Base-by-base conservation (phyloP, 139 green algal genomes). In the Zygnema cylindricum region DNA sequence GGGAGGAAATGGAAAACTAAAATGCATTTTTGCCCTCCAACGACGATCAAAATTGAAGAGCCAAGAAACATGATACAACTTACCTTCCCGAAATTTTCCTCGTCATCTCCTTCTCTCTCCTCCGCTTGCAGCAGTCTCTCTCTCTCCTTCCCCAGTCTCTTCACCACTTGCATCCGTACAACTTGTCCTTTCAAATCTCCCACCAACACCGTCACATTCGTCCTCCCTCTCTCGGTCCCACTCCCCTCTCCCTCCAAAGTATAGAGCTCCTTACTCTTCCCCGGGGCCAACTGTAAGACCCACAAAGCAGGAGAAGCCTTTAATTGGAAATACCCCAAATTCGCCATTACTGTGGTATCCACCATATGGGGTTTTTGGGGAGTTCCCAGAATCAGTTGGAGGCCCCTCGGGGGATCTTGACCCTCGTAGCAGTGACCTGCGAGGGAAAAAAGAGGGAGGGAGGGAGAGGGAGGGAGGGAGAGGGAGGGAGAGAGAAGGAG, bases 321-420 rank as follows among this genome's bases (percentile, higher is more conserved):
- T 36, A 99, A 94, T 94, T 99, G 97, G 91, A 99, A 99, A 94
- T 99, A 99, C 38, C 97, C 97, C 76, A 99, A 92, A 93, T 98
- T 99, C 69, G 93, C 92, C 97, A 99, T 99, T 41, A 99, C 96
- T 39, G 98, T 90, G 0, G 97, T 99, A 92, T 99, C 97, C 54
- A 95, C 92, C 39, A 95, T 0, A 55, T 93, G 33, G 0, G 32
- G 43, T 40, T 25, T 54, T 1, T 69, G 43, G 2, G 40, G 77
- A 0, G 89, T 95, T 36, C 95, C 95, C 69, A 99, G 92, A 55
- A 94, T 84, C 82, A 99, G 94, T 93, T 99, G 96, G 77, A 98
- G 92, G 30, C 97, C 97, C 0, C 96, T 92, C 0, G 97, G 96
- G 43, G 95, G 94, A 33, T 92, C 75, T 38, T 36, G 32, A 7